Evolutionary conservation across 2,329 filamentous ascomycete species (phyloP), one percentile per base, ranked within the genome.

Genomic region (Ceratocystis ficicola): DNA sequence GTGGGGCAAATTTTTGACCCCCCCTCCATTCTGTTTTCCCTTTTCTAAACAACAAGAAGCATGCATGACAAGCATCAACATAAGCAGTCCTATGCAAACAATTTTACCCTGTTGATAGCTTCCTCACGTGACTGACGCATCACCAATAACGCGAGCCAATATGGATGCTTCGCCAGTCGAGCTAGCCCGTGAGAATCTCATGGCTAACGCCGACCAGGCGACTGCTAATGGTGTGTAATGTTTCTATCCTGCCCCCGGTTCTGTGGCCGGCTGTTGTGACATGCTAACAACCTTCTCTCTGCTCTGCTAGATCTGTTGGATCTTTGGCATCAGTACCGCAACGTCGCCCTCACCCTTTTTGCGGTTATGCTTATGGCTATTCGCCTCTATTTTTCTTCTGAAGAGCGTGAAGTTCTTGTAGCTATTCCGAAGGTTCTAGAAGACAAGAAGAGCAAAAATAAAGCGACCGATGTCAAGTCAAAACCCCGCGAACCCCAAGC

Each of bases 291-390:
- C 10, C 5, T 22, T 15, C 28, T 44, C 8, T 15, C 17, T n/a
- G 28, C n/a, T 20, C 4, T 41, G 10, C 36, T 65, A 77, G 76
- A 75, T 59, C 62, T 75, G 66, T 71, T 79, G 10, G 76, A 78
- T 60, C 66, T 75, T 8, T 82, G 80, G 80, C 79, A 81, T 69
- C 68, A 72, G 62, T 74, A 80, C 68, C 77, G 80, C 25, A 77
- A 77, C 17, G 73, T 76, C 1, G 75, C 80, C 32, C 73, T 81
- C 17, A 69, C 81, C 2, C 71, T 72, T 44, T 69, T 74, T 1
- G 73, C 80, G 63, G 68, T 74, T 1, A 57, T 74, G 8, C 74
- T 81, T 44, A 68, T 77, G 5, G 70, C 73, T 3, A 67, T 78
- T 28, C 75, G 79, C 48, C 62, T 77, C 4, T 81, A 80, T 64